Evolutionary conservation across 2,329 filamentous ascomycete species (phyloP), one percentile per base, ranked within the genome.

Genomic region (Ampelomyces quisqualis): DNA sequence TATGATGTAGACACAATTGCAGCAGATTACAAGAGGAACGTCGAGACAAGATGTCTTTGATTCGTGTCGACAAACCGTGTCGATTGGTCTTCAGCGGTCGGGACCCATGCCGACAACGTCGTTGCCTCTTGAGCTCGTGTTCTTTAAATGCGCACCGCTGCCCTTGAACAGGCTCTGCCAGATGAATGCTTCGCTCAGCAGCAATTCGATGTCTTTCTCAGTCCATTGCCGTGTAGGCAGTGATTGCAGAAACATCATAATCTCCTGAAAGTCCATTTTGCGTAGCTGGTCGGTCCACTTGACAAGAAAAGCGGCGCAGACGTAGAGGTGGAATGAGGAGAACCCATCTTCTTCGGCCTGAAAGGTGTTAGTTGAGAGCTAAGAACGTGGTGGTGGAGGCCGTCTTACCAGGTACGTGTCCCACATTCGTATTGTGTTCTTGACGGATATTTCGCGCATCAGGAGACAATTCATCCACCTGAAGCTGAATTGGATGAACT

Each of bases 401-500:
- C 9, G n/a, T 24, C 82, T 65, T 75, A 96, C 91, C 73, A 98
- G 80, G 72, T 98, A 98, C 18, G 93, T 98, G 70, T 98, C 93
- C 93, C 93, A 98, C 93, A 98, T 98, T 56, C 93, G 80, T 51
- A 98, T 95, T 0, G 90, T 96, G 66, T 96, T 97, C 67, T 85
- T 88, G 42, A 98, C 91, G 64, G 87, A 95, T 52, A 98, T 87
- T 72, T 98, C 93, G 50, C 93, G 81, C 93, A 98, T 98, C 52
- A 98, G 76, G 37, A 98, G 80, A 68, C 93, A 98, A 62, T 98
- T 98, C 93, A 98, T 98, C 93, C 93, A 98, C 41, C 93, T 80
- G 67, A 98, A 98, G 70, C 90, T 96, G 71, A 98, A 98, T 65
- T 98, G 93, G 60, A 98, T 98, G 63, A 98, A 98, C 65, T 98